These are phyloP conservation scores for Saccharomycopsis hybrid DNA, from an alignment of 1,139 yeast species.

Conservation along the genomic window DNA sequence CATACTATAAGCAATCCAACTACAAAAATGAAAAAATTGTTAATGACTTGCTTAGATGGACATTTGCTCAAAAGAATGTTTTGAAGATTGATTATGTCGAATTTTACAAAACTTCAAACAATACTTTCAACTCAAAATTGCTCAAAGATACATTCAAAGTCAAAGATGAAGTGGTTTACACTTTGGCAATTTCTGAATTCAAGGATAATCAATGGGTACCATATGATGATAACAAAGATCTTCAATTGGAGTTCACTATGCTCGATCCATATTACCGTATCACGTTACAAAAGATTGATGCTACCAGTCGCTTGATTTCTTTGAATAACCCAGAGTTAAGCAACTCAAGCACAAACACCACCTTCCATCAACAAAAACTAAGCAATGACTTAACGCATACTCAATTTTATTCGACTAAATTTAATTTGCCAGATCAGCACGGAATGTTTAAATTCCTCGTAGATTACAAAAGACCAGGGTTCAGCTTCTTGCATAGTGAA, in stretches of 20 bases:
- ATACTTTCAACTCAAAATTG: slow-evolving; percentile 19
- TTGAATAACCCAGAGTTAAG: slow-evolving; percentile 20
- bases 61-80: slow-evolving; percentile 62
- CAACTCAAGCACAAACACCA: slow-evolving; percentile 12
- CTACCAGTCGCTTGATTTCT: slow-evolving; percentile 8
- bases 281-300: slow-evolving; percentile 37
- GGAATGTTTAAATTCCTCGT: slow-evolving; percentile 89
- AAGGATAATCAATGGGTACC: slow-evolving; percentile 63
- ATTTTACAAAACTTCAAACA: slow-evolving; percentile 31
- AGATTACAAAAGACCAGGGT: slow-evolving; percentile 78
- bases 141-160: slow-evolving; percentile 47
- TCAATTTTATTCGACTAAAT: slow-evolving; percentile 35
- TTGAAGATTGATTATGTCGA: slow-evolving; percentile 49
- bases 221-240: slow-evolving; percentile 40
- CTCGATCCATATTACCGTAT: slow-evolving; percentile 92
- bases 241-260: slow-evolving; percentile 84
- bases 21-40: slow-evolving; percentile 31
- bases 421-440: slow-evolving; percentile 88
- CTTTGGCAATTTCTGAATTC: slow-evolving; percentile 65
- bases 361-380: slow-evolving; percentile 5
- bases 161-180: slow-evolving; percentile 59
- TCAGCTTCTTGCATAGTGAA: slow-evolving; percentile 57
- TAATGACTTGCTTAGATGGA: slow-evolving; percentile 64
- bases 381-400: background rate
- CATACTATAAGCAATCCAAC: slow-evolving; percentile 26